Evolutionary conservation across 257 asterid genomes (phyloP), one percentile per base, ranked within the genome.

Genomic region (Solanum chiquidenum): DNA sequence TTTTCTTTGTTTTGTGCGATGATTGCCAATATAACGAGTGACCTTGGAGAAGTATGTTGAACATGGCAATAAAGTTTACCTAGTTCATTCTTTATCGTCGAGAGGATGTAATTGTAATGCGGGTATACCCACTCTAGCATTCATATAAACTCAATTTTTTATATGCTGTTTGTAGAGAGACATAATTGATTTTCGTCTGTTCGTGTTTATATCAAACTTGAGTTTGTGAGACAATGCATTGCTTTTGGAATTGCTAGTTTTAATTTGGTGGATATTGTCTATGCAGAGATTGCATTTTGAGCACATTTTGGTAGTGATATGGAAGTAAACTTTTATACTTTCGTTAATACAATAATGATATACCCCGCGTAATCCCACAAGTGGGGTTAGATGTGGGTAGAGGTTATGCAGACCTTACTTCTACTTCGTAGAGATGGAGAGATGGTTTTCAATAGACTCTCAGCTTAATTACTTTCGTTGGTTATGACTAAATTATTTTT

Each of bases 1-100:
- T 44, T 79, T 11, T 37, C 14, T 37, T 27, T 1, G 2, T 4
- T 79, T 44, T 25, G 40, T 62, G 68, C 6, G 40, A 80, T 42
- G 21, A 33, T 80, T 7, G 27, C 68, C 42, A 46, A 10, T 80
- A 46, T 80, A 80, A 16, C 29, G 12, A 29, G 35, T 29, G 29
- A 27, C 46, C 42, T 46, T 80, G 85, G 27, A 29, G 85, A 20
- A 49, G 69, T 46, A 18, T 5, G 1, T 80, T 29, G 85, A 46
- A 18, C 25, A 46, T 14, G 85, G 29, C 35, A 80, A 80, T 46
- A 46, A 80, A 27, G 42, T 46, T 46, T 18, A 49, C 85, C 42
- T 80, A 79, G 52, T 79, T 76, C 84, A 80, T 80, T 80, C 85
- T 46, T 80, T 80, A 80, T 80, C 29, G 42, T 29, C 27, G 29